Percentiles rank a stretch among this genome's conserved stretches.
Evolutionary conservation across 1,284 basidiomycete genomes (phyloP).

Genomic region (Ustilago loliicola): DNA sequence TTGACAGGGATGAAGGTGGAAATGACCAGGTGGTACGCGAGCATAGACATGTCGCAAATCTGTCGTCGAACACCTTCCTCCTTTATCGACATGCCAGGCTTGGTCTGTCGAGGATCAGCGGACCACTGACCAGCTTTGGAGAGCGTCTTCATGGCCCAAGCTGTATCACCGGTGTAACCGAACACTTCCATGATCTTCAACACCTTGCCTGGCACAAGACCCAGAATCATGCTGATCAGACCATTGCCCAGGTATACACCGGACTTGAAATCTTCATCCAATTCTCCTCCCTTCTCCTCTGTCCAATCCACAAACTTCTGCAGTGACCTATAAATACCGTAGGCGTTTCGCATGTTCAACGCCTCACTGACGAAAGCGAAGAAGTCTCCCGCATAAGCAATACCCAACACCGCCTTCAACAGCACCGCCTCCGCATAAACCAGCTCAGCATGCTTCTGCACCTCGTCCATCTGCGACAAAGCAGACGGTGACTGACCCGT

Average conservation of each 20-base stretch:
- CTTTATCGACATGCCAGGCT: conserved; percentile 51
- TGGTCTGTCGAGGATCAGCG: conserved; percentile 26
- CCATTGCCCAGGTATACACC: conserved; percentile 69
- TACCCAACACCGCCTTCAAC: conserved; percentile 68
- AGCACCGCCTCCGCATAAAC: conserved; percentile 65
- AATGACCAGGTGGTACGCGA: conserved; percentile 67
- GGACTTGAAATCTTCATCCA: conserved; percentile 68
- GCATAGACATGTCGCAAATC: conserved; percentile 68
- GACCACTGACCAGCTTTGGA: conserved; percentile 62
- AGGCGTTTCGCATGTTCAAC: conserved; percentile 68
- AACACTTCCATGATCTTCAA: conserved; percentile 70
- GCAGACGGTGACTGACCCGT: conserved; percentile 61
- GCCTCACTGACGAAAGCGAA: conserved; percentile 68
- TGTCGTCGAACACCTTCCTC: conserved; percentile 58
- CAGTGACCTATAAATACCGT: conserved; percentile 68
- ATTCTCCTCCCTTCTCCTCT: conserved; percentile 44
- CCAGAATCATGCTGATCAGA: conserved; percentile 68
- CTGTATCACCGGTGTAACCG: conserved; percentile 66
- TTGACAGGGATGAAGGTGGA: conserved; percentile 69
- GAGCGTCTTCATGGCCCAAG: conserved; percentile 62
- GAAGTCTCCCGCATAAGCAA: conserved; percentile 68
- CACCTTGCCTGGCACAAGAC: conserved; percentile 67
- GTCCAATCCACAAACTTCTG: conserved; percentile 68
- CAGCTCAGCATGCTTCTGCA: conserved; percentile 68
- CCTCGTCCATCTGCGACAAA: conserved; percentile 61